Evolutionary conservation across 2,329 filamentous ascomycete genomes (phyloP).

Genomic region (Xylaria sp.): DNA sequence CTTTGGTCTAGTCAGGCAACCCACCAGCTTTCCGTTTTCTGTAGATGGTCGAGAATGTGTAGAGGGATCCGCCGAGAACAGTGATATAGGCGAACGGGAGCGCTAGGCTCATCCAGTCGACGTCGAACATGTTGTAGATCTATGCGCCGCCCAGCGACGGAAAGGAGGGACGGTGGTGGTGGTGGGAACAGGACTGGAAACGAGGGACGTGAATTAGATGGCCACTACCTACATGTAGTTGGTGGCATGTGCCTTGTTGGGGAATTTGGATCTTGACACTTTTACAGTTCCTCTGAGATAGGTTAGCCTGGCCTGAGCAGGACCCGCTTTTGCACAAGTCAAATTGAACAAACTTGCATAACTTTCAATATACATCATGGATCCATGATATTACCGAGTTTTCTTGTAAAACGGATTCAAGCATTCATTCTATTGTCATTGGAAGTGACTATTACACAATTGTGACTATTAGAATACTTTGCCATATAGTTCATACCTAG

Average conservation of each 20-base stretch:
- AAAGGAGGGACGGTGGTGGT: constrained; percentile 22
- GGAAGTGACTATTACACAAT: too few species aligned
- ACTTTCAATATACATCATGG: too few species aligned
- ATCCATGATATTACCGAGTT: too few species aligned
- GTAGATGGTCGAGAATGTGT: constrained; percentile 92
- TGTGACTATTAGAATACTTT: too few species aligned
- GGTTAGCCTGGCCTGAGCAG: too few species aligned
- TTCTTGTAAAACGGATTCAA: too few species aligned
- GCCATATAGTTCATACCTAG: too few species aligned
- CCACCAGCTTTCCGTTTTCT: constrained; percentile 87
- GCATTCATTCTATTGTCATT: too few species aligned
- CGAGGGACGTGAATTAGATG: constrained; percentile 25
- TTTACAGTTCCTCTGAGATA: constrained; percentile 42
- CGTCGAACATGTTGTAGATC: constrained; percentile 57
- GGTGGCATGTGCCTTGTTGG: constrained; percentile 29
- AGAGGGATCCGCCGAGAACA: constrained; percentile 86
- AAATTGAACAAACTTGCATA: too few species aligned
- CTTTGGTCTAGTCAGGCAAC: constrained; percentile 47
- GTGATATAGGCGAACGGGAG: constrained; percentile 90
- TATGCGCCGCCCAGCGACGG: constrained; percentile 1
- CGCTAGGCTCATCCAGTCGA: constrained; percentile 85
- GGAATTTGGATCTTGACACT: constrained; percentile 47
- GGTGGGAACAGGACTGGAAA: constrained; percentile 15
- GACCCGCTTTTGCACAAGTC: too few species aligned
- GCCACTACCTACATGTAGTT: neutral